These are phyloP conservation scores for Monotropa hypopitys DNA, from an alignment of 179 eudicot genomes.

Conservation along the genomic window DNA sequence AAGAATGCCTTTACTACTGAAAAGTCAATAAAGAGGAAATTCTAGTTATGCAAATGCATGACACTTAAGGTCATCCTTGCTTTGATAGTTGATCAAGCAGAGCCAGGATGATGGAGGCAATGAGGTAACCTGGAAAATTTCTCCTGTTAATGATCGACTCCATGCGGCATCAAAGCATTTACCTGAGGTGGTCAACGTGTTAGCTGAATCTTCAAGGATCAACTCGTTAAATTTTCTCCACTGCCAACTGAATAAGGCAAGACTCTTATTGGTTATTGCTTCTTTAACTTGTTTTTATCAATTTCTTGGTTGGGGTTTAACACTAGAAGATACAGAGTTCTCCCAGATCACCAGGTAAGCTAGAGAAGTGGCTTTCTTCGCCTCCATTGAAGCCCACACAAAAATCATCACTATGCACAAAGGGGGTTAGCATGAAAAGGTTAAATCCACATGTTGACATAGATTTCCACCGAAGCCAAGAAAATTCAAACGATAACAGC, in stretches of 20 bases:
- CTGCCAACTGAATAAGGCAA: constrained; percentile 35
- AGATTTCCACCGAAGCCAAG: constrained; percentile 19
- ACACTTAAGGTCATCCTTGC: not conserved
- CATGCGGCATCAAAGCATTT: constrained; percentile 55
- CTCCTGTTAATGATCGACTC: constrained; percentile 80
- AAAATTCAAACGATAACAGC: constrained; percentile 15
- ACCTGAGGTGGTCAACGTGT: constrained; percentile 50
- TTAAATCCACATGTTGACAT: constrained; percentile 14
- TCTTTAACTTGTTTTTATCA: constrained; percentile 7
- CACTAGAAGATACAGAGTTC: constrained; percentile 24
- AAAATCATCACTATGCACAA: constrained; percentile 22
- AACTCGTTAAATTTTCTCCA: constrained; percentile 42
- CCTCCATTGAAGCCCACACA: constrained; percentile 27
- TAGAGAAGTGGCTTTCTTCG: constrained; percentile 37
- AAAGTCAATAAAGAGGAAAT: not conserved
- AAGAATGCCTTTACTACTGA: not conserved
- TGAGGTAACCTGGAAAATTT: constrained; percentile 85
- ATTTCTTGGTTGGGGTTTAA: constrained; percentile 8
- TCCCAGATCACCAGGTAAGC: constrained; percentile 28
- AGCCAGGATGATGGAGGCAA: constrained; percentile 95
- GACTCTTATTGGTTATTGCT: constrained; percentile 4
- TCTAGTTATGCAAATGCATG: not conserved
- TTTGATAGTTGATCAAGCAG: constrained; percentile 62
- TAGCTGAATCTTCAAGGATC: constrained; percentile 71
- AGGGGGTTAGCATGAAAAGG: constrained; percentile 22